These are phyloP conservation scores for Cardiospermum halicacabum DNA, from an alignment of 345 rosid species.

Conservation along the genomic window DNA sequence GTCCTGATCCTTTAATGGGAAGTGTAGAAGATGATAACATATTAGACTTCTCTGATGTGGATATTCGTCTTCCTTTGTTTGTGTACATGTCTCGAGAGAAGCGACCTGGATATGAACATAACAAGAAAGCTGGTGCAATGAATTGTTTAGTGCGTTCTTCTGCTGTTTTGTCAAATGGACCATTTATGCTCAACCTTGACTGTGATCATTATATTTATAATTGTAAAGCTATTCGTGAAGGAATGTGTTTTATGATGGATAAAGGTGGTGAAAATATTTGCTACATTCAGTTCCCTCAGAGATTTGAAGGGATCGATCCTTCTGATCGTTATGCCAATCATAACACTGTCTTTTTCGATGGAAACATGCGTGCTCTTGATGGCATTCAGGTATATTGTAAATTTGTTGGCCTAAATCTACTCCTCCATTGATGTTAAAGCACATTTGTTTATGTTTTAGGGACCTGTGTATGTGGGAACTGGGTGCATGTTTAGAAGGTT, in stretches of 20 bases:
- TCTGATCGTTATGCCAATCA: conserved; percentile 92
- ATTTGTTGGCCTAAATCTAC: too few species aligned
- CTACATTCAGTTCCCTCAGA: conserved; percentile 91
- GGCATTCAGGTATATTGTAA: conserved; percentile 68
- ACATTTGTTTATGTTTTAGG: too few species aligned
- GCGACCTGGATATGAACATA: conserved; percentile 90
- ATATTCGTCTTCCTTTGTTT: conserved; percentile 86
- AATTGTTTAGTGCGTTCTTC: conserved; percentile 83
- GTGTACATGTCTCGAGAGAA: conserved; percentile 89
- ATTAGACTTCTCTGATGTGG: conserved; percentile 67
- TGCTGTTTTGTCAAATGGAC: conserved; percentile 85
- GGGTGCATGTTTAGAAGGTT: conserved; percentile 89
- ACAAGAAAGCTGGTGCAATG: conserved; percentile 99
- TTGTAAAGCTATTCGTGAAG: conserved; percentile 85
- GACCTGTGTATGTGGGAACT: conserved; percentile 94
- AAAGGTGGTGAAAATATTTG: conserved; percentile 85
- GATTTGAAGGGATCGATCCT: conserved; percentile 98
- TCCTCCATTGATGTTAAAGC: too few species aligned
- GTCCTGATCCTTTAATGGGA: conserved; percentile 60
- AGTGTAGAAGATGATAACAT: conserved; percentile 64
- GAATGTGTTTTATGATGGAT: conserved; percentile 99
- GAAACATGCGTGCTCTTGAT: conserved; percentile 96
- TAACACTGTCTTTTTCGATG: conserved; percentile 93
- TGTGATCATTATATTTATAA: conserved; percentile 96
- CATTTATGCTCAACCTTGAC: conserved; percentile 89